phyloP scores from a whole-genome alignment of 2,329 filamentous ascomycete genomes.

The Aplosporella prunicola region DNA sequence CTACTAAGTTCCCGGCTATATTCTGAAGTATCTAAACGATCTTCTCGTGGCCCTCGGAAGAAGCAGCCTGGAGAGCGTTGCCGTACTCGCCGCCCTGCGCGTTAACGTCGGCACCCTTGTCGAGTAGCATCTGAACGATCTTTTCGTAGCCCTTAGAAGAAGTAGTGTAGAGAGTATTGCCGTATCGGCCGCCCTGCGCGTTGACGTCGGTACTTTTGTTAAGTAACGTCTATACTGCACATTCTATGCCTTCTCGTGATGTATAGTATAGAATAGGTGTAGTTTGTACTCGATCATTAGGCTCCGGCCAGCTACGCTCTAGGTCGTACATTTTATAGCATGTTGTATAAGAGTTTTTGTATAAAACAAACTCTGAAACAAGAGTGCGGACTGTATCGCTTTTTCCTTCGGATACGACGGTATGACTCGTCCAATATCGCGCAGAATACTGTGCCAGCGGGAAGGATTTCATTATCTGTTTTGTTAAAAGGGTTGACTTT shows the following conservation, averaged over 20 bases:
- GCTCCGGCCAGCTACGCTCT: too few species aligned
- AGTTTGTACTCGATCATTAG: neutral
- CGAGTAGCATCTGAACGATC: neutral
- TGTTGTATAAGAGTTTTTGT: conserved; percentile 14
- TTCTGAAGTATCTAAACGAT: neutral
- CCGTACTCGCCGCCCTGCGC: neutral
- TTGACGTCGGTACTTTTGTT: conserved; percentile 3
- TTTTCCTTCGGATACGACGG: conserved; percentile 12
- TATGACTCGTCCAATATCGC: conserved; percentile 20
- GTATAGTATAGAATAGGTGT: neutral
- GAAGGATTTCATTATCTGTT: conserved; percentile 9
- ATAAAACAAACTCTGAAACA: conserved; percentile 10
- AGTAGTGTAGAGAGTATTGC: conserved; percentile 1
- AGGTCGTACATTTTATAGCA: conserved; percentile 18
- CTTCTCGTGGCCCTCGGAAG: neutral
- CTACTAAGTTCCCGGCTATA: too few species aligned
- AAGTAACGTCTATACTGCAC: neutral
- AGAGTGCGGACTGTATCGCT: conserved; percentile 12
- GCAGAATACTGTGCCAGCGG: conserved; percentile 21
- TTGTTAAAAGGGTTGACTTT: conserved; percentile 10
- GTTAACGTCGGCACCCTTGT: conserved; percentile 8
- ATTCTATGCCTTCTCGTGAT: neutral
- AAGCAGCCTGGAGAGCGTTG: neutral
- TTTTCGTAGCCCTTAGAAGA: neutral
- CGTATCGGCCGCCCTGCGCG: neutral